phyloP scores from a whole-genome alignment of 2,329 filamentous ascomycete species.

The Capronia americana region DNA sequence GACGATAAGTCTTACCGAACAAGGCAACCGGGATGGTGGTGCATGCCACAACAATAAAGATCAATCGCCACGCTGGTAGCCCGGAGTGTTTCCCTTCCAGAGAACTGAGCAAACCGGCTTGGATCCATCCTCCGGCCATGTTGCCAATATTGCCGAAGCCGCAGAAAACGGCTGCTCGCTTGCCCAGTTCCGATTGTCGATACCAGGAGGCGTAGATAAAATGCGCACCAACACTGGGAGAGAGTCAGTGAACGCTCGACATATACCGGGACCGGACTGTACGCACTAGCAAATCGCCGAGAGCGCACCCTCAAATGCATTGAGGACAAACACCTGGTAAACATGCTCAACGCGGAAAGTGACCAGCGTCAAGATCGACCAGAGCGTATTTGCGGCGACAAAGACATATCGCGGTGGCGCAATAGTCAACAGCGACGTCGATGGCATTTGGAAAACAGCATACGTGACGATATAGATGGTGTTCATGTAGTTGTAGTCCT shows the following conservation, averaged over 20 bases:
- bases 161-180: conserved; percentile 44
- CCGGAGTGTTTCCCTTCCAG: conserved; percentile 45
- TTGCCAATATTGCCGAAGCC: conserved; percentile 53
- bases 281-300: conserved; percentile 53
- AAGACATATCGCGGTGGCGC: conserved; percentile 52
- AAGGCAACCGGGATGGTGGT: conserved; percentile 52
- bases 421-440: conserved; percentile 50
- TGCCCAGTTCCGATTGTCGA: conserved; percentile 52
- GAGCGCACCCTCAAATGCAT: conserved; percentile 54
- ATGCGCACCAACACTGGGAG: conserved; percentile 49
- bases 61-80: conserved; percentile 52
- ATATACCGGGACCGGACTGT: background rate
- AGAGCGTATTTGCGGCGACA: conserved; percentile 52
- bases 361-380: conserved; percentile 54
- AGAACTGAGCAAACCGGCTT: conserved; percentile 49
- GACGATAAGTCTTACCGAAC: conserved; percentile 43
- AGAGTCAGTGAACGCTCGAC: background rate
- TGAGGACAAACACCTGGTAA: conserved; percentile 54
- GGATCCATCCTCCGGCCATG: conserved; percentile 56
- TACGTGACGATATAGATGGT: conserved; percentile 50
- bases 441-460: conserved; percentile 54
- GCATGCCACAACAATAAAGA: conserved; percentile 53
- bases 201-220: conserved; percentile 57
- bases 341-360: conserved; percentile 53
- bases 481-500: conserved; percentile 52